Conservation (phyloP, 192 early-diverging fungal species). For the Anaeromyces robustus region DNA sequence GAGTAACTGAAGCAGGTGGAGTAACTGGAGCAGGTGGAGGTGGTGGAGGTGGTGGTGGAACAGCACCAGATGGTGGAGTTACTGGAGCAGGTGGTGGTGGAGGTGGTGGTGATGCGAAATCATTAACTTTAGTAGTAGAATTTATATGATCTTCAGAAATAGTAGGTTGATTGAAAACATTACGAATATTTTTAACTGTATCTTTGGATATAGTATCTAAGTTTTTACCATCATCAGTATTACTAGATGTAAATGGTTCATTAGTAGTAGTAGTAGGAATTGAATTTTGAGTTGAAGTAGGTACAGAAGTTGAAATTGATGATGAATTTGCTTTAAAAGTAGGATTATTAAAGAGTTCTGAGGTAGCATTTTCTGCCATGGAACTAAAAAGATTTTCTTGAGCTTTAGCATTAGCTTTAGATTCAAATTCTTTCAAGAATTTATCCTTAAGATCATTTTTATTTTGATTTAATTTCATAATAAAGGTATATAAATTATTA, state of each 20-base stretch:
- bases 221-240: neutral
- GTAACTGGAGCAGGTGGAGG: neutral
- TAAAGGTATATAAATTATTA: neutral
- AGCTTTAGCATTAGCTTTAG: neutral
- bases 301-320: neutral
- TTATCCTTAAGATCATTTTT: neutral
- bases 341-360: neutral
- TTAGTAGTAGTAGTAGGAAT: too few species aligned
- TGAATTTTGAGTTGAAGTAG: neutral
- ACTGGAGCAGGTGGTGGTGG: neutral
- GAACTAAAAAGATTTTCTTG: neutral
- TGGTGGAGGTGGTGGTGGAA: neutral
- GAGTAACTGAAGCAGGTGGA: conserved; percentile 6
- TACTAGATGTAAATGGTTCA: too few species aligned
- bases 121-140: neutral
- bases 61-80: neutral
- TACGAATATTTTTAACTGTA: neutral
- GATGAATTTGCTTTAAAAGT: neutral
- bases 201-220: neutral
- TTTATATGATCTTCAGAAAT: neutral
- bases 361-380: neutral
- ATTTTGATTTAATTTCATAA: neutral
- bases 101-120: neutral
- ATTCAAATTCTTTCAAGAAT: neutral
- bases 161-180: neutral